Evolutionary conservation across 2,329 filamentous ascomycete genomes (phyloP).

Genomic region (Cladosporium sp.): DNA sequence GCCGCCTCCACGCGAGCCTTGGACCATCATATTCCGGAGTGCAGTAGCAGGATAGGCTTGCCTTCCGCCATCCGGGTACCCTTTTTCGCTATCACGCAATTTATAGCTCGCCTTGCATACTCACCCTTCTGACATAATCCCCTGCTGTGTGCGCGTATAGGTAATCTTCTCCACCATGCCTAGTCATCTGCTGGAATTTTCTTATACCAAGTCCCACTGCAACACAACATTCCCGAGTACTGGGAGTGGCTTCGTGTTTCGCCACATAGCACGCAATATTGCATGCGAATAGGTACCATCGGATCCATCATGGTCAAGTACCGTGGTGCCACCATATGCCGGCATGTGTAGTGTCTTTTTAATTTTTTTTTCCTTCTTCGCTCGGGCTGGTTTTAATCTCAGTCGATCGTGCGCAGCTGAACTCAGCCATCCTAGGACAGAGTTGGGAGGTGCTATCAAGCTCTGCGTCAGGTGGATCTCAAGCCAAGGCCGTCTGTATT

Average conservation of each 20-base stretch:
- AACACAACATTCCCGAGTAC: not conserved
- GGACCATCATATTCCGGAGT: conserved; percentile 1
- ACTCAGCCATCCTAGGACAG: not conserved
- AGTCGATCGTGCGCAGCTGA: not conserved
- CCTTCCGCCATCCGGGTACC: conserved; percentile 11
- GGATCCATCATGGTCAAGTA: conserved; percentile 1
- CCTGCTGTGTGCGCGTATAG: not conserved
- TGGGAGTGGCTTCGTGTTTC: not conserved
- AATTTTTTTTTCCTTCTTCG: not conserved
- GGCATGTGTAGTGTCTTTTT: not conserved
- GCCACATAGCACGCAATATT: not conserved
- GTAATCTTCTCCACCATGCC: not conserved
- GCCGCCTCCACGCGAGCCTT: conserved; percentile 13
- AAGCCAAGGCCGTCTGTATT: not conserved
- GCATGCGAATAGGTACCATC: not conserved
- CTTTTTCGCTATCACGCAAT: not conserved
- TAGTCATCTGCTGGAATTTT: not conserved
- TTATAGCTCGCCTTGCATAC: not conserved
- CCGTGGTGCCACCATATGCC: not conserved
- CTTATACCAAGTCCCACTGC: not conserved
- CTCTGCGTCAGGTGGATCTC: not conserved
- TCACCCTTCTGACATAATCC: not conserved
- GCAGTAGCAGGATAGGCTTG: not conserved
- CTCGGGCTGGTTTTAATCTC: not conserved
- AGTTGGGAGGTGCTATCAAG: not conserved